A percentile compares a stretch with the other conserved stretches of the same genome.
Evolutionary conservation across 371 early-diverging fungal species (phyloP).

Genomic region (Mortierella sp.): DNA sequence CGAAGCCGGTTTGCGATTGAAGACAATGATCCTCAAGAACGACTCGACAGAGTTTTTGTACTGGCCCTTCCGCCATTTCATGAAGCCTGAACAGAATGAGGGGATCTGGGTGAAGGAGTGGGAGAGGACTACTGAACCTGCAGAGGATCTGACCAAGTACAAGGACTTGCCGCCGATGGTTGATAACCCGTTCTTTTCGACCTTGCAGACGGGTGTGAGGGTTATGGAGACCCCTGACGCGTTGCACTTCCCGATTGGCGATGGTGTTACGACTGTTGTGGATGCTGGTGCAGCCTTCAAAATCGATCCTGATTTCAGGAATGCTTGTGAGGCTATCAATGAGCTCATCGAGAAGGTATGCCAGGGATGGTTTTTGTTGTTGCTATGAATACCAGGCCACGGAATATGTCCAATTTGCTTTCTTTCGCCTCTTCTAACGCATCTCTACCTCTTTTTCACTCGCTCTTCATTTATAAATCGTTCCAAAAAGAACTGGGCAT

Average conservation of each 20-base stretch:
- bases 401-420: not conserved
- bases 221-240: slow-evolving; percentile 30
- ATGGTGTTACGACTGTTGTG: slow-evolving; percentile 16
- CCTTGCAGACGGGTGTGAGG: slow-evolving; percentile 14
- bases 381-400: not conserved
- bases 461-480: not conserved
- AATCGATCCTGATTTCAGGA: slow-evolving; percentile 33
- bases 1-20: slow-evolving; percentile 16
- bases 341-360: slow-evolving; percentile 26
- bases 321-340: slow-evolving; percentile 13
- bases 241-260: slow-evolving; percentile 34
- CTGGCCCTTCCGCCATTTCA: slow-evolving; percentile 37
- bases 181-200: slow-evolving; percentile 38
- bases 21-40: slow-evolving; percentile 22
- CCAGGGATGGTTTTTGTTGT: not conserved
- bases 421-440: not conserved
- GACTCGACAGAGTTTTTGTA: slow-evolving; percentile 31
- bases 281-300: slow-evolving; percentile 30
- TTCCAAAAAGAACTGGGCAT: slow-evolving; percentile 29
- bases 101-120: slow-evolving; percentile 32
- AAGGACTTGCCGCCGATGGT: slow-evolving; percentile 16
- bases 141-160: slow-evolving; percentile 1
- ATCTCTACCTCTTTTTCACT: not conserved
- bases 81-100: slow-evolving; percentile 22
- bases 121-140: slow-evolving; percentile 27